Percentiles rank a stretch among this genome's conserved stretches.
Evolutionary conservation across 345 rosid genomes (phyloP).

Genomic region (Citrus hindsii): DNA sequence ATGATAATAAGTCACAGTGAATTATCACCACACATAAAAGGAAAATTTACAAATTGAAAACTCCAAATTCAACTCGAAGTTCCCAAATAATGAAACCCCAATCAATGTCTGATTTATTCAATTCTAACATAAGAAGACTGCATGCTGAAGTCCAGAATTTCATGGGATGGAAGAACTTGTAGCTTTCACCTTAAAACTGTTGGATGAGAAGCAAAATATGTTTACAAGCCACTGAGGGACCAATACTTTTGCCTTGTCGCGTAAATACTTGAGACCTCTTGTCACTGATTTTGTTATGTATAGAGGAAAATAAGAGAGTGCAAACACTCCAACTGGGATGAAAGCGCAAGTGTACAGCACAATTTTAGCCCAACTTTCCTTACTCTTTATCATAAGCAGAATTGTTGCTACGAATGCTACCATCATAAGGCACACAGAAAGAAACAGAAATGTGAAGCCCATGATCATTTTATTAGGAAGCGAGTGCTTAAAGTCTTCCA

Average conservation of each 20-base stretch:
- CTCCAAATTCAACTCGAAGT: no score
- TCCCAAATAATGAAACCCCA: no score
- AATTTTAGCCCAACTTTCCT: slow-evolving; percentile 5
- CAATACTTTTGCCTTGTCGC: background rate
- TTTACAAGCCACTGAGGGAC: background rate
- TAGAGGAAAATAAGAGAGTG: background rate
- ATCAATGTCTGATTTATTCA: background rate
- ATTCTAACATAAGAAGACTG: background rate
- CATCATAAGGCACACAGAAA: slow-evolving; percentile 10
- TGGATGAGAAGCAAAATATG: background rate
- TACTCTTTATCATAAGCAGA: slow-evolving; percentile 4
- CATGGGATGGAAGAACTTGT: background rate
- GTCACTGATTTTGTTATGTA: background rate
- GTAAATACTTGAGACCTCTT: background rate
- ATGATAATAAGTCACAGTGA: no score
- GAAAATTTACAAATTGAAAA: no score
- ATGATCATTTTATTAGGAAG: background rate
- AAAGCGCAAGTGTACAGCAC: background rate
- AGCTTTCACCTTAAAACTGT: background rate
- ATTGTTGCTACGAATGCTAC: slow-evolving; percentile 2
- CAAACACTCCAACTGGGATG: slow-evolving; percentile 3
- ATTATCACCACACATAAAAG: no score
- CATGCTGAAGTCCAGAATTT: background rate
- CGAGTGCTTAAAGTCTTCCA: slow-evolving; percentile 2
- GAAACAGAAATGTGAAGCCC: slow-evolving; percentile 4